Evolutionary conservation across 176 grass and related monocot species (phyloP), one percentile per base, ranked within the genome.

Genomic region (Eleusine indica): DNA sequence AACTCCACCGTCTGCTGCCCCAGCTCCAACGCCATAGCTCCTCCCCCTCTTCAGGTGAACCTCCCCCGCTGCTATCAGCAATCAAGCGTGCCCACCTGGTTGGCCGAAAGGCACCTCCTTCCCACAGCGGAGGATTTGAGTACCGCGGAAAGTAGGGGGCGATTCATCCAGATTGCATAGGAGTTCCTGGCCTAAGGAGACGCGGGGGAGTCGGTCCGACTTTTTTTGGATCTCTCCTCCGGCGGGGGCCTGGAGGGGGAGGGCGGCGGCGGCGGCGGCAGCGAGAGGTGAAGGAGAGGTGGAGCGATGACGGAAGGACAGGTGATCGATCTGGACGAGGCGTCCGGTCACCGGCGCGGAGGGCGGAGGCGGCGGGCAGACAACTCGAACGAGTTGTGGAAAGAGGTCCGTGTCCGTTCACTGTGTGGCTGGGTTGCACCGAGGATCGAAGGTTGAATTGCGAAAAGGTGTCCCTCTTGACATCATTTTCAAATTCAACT

Each of bases 1-100:
- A 99, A 86, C 87, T 96, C 91, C 80, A 94, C 93, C 51, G 89
- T 99, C 93, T 96, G 91, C 70, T 93, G 91, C 77, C 96, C 91
- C 83, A 99, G 87, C 89, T 96, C 89, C 70, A 65, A 89, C 53
- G 87, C 83, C 93, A 93, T 93, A 53, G 46, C 64, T 80, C 43
- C 28, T 5, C 19, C 29, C 17, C 2, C 44, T 65, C 37, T 21
- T 69, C 35, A 53, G 32, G 19, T 39, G 48, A 70, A 54, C 6
- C 48, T 39, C 47, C 47, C 64, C 21, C 21, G 30, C 46, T 15
- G 62, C 47, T 25, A 68, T 68, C 47, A 80, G 32, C 25, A 66
- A 3, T 63, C 76, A 44, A 66, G 14, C 62, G 21, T 30, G 28
- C 32, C 15, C 41, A 66, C 25, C 41, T 22, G 11, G 61, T 48